A percentile compares a stretch with the other conserved stretches of the same genome.
Evolutionary conservation across 2,329 filamentous ascomycete species (phyloP).

Genomic region (Diaporthe amygdali): DNA sequence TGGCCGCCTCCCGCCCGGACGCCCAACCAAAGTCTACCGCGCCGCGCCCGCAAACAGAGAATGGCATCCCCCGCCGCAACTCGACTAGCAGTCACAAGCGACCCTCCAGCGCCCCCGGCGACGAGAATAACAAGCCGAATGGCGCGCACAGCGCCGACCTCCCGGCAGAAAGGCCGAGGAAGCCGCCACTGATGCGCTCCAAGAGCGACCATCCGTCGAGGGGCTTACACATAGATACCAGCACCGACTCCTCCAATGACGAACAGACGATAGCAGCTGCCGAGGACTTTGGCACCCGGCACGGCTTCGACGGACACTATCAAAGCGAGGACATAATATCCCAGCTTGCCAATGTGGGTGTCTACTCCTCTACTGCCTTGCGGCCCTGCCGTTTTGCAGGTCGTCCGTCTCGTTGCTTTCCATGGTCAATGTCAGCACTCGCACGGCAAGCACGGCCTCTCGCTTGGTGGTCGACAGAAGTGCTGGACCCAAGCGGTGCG

Average conservation of each 20-base stretch:
- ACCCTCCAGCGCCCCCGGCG: slow-evolving; percentile 52
- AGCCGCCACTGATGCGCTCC: slow-evolving; percentile 59
- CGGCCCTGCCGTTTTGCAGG: neutral
- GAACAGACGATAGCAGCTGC: slow-evolving; percentile 45
- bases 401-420: neutral
- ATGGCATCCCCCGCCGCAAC: slow-evolving; percentile 20
- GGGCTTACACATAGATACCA: slow-evolving; percentile 36
- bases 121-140: slow-evolving; percentile 36
- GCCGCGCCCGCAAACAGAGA: slow-evolving; percentile 21
- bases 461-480: neutral
- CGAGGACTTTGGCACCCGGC: slow-evolving; percentile 65
- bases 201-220: slow-evolving; percentile 55
- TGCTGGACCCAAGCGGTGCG: neutral
- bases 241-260: slow-evolving; percentile 31
- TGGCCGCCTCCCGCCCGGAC: slow-evolving; percentile 9
- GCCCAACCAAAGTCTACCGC: slow-evolving; percentile 16
- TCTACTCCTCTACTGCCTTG: neutral
- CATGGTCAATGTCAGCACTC: neutral
- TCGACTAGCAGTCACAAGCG: slow-evolving; percentile 37
- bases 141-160: slow-evolving; percentile 34
- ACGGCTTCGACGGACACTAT: slow-evolving; percentile 93
- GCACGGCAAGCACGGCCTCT: neutral
- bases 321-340: slow-evolving; percentile 89
- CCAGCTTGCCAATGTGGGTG: slow-evolving; percentile 77
- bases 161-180: slow-evolving; percentile 36